phyloP scores from a whole-genome alignment of 1,139 yeast species.

The Waltiozyma sp. region DNA sequence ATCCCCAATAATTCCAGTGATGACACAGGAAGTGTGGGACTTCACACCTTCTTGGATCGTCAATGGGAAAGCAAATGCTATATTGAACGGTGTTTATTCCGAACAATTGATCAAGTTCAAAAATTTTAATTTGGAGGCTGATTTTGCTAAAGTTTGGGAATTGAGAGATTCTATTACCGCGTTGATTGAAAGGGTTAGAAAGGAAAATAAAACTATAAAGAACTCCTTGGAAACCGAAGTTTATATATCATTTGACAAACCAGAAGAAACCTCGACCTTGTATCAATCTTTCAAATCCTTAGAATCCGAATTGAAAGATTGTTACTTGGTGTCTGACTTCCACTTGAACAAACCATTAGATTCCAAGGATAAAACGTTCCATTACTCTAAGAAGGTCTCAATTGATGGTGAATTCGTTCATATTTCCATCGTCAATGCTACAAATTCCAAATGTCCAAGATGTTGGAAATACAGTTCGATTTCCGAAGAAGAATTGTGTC shows the following conservation, averaged over 20 bases:
- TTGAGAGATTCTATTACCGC: conserved; percentile 41
- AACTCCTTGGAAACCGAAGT: conserved; percentile 57
- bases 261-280: conserved; percentile 10
- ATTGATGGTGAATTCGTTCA: conserved; percentile 23
- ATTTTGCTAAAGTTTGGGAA: conserved; percentile 29
- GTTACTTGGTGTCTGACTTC: conserved; percentile 58
- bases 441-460: conserved; percentile 65
- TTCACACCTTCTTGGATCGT: conserved; percentile 31
- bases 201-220: conserved; percentile 33
- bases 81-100: conserved; percentile 29
- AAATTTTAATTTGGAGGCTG: conserved; percentile 19
- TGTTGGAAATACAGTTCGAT: conserved; percentile 78
- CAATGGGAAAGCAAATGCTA: conserved; percentile 35
- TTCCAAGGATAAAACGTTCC: conserved; percentile 19
- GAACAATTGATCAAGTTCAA: conserved; percentile 28
- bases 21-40: conserved; percentile 85
- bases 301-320: conserved; percentile 32
- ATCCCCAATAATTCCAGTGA: conserved; percentile 73
- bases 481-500: conserved; percentile 45
- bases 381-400: conserved; percentile 18
- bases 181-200: conserved; percentile 36
- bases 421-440: conserved; percentile 34
- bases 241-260: conserved; percentile 21
- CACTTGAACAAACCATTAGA: conserved; percentile 21
- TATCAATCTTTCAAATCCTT: conserved; percentile 17